phyloP scores from a whole-genome alignment of 2,329 filamentous ascomycete species.

The Falciphora oryzae region DNA sequence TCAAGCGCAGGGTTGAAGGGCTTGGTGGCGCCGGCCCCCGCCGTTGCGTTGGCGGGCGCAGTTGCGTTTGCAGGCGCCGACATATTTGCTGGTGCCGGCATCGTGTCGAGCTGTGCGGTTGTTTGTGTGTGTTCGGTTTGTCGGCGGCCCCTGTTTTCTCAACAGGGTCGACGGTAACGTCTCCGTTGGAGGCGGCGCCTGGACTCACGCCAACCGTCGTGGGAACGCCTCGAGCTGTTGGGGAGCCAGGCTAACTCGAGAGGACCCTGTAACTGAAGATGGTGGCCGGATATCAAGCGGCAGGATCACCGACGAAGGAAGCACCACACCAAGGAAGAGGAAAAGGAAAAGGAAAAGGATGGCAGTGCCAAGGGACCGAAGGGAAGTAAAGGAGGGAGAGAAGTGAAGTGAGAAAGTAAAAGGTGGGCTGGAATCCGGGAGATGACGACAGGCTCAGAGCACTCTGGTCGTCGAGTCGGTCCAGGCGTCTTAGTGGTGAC shows the following conservation, averaged over 20 bases:
- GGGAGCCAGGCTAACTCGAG: not conserved
- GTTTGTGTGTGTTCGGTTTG: not conserved
- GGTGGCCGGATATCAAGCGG: not conserved
- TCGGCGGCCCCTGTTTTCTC: constrained; percentile 4
- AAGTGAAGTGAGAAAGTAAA: no score
- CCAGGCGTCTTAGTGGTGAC: no score
- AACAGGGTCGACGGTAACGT: not conserved
- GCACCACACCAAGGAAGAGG: not conserved
- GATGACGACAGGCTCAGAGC: no score
- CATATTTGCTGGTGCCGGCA: constrained; percentile 1
- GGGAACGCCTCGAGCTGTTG: not conserved
- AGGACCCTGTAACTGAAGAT: not conserved
- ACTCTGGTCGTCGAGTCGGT: no score
- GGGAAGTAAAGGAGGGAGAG: not conserved
- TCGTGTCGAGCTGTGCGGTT: not conserved
- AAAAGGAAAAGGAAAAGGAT: constrained; percentile 1
- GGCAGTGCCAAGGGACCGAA: constrained; percentile 2
- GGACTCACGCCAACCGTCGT: not conserved
- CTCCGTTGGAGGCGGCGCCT: not conserved
- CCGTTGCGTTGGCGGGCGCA: constrained; percentile 12
- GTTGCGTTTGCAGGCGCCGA: constrained; percentile 6
- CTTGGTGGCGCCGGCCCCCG: constrained; percentile 14
- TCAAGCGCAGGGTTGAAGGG: constrained; percentile 30
- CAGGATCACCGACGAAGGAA: not conserved
- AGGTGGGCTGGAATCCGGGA: no score